phyloP scores from a whole-genome alignment of 192 early-diverging fungal genomes.

The Umbelopsis vinacea region DNA sequence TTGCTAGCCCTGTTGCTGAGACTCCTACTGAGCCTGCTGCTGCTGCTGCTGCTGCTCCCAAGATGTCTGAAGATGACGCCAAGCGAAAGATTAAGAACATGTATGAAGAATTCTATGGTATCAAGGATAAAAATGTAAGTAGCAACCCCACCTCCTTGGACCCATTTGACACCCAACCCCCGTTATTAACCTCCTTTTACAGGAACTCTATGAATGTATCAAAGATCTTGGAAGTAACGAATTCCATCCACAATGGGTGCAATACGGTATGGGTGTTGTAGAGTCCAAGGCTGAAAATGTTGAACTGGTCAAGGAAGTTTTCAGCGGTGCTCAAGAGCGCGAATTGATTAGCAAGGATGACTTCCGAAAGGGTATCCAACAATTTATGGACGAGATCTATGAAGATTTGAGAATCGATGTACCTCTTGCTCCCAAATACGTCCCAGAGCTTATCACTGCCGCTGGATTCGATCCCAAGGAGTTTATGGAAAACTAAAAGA shows the following conservation, averaged over 20 bases:
- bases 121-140: conserved; percentile 43
- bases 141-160: no score
- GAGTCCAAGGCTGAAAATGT: conserved; percentile 11
- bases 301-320: conserved; percentile 13
- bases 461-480: conserved; percentile 29
- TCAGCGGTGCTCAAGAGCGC: conserved; percentile 17
- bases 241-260: conserved; percentile 16
- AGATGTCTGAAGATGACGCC: conserved; percentile 28
- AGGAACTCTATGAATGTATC: conserved; percentile 22
- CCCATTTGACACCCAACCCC: no score
- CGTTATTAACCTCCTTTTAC: neutral
- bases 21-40: neutral
- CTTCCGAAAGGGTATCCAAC: conserved; percentile 28
- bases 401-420: conserved; percentile 46
- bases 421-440: conserved; percentile 41
- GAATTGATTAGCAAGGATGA: conserved; percentile 26
- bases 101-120: conserved; percentile 38
- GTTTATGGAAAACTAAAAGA: conserved; percentile 26
- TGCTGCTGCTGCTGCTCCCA: neutral
- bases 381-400: conserved; percentile 34
- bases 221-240: conserved; percentile 21
- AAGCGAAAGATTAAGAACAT: conserved; percentile 35
- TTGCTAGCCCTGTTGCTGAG: conserved; percentile 7
- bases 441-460: conserved; percentile 29
- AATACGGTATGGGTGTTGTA: conserved; percentile 17